Evolutionary conservation across 768 basidiomycete genomes (phyloP).

Genomic region (Mycena albidolilacea): DNA sequence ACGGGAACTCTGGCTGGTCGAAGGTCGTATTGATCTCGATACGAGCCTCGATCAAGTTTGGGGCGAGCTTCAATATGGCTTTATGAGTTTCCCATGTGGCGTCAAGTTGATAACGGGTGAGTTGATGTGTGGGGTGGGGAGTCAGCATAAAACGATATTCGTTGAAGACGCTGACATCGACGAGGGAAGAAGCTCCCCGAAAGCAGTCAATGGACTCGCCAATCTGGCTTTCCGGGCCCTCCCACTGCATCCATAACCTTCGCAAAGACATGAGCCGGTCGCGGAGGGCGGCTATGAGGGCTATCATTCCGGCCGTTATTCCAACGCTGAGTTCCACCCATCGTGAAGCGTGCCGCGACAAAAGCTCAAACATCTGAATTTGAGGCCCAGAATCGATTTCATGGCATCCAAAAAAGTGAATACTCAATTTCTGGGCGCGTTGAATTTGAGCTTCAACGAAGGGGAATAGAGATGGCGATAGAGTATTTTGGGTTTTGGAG

Average conservation of each 20-base stretch:
- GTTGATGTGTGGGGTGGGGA: conserved; percentile 8
- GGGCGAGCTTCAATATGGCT: background rate
- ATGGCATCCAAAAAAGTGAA: conserved; percentile 7
- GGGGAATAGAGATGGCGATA: background rate
- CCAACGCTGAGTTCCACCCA: conserved; percentile 23
- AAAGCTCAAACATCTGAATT: background rate
- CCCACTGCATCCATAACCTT: conserved; percentile 12
- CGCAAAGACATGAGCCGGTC: background rate
- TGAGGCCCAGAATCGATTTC: background rate
- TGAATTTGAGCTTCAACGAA: conserved; percentile 1
- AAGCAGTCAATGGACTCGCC: conserved; percentile 12
- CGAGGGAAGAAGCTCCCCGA: background rate
- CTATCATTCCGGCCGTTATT: background rate
- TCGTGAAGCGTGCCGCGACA: background rate
- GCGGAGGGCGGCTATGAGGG: background rate
- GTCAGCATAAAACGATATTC: background rate
- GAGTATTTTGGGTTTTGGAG: background rate
- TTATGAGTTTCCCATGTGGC: conserved; percentile 7
- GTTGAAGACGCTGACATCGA: background rate
- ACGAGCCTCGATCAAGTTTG: conserved; percentile 16
- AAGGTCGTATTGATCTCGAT: background rate
- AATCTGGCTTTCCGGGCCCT: background rate
- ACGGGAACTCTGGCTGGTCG: background rate
- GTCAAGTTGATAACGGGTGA: conserved; percentile 13
- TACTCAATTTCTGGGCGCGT: conserved; percentile 6